Conservation (phyloP, 2,329 filamentous ascomycete species). For the Cladosporium colombiae region DNA sequence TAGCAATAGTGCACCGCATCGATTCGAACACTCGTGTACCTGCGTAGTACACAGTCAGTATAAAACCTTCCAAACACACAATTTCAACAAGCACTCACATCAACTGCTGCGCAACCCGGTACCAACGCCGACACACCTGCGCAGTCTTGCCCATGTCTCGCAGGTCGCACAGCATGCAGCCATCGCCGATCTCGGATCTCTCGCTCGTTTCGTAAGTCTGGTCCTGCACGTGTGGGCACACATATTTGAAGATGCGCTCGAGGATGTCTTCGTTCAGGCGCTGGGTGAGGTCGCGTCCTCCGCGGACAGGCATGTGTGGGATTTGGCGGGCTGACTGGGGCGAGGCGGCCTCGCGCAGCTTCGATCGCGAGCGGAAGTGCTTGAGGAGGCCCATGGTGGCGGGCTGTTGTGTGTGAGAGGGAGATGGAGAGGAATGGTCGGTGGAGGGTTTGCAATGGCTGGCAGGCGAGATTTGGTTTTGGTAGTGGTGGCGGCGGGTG, state of each 20-base stretch:
- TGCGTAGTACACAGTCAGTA: background rate
- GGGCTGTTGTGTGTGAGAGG: background rate
- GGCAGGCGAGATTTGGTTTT: background rate
- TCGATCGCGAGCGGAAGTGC: conserved; percentile 48
- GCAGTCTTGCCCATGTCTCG: conserved; percentile 82
- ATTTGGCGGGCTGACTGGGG: conserved; percentile 20
- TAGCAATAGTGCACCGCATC: conserved; percentile 94
- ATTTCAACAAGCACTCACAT: conserved; percentile 57
- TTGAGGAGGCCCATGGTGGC: conserved; percentile 51
- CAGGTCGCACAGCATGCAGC: conserved; percentile 91
- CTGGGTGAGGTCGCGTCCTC: conserved; percentile 34
- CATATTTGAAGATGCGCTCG: conserved; percentile 72
- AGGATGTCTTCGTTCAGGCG: conserved; percentile 69
- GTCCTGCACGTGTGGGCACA: conserved; percentile 82
- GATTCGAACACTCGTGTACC: conserved; percentile 75
- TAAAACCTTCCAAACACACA: background rate
- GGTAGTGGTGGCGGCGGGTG: background rate
- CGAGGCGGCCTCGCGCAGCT: conserved; percentile 29
- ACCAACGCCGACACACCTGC: conserved; percentile 74
- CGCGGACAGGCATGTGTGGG: conserved; percentile 16
- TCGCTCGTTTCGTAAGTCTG: conserved; percentile 80
- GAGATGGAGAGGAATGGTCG: background rate
- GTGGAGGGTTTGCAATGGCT: no score
- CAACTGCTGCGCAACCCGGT: conserved; percentile 54
- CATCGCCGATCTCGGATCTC: conserved; percentile 72